Evolutionary conservation across 140 eudicot genomes (phyloP), one percentile per base, ranked within the genome.

Genomic region (Cichorium intybus): DNA sequence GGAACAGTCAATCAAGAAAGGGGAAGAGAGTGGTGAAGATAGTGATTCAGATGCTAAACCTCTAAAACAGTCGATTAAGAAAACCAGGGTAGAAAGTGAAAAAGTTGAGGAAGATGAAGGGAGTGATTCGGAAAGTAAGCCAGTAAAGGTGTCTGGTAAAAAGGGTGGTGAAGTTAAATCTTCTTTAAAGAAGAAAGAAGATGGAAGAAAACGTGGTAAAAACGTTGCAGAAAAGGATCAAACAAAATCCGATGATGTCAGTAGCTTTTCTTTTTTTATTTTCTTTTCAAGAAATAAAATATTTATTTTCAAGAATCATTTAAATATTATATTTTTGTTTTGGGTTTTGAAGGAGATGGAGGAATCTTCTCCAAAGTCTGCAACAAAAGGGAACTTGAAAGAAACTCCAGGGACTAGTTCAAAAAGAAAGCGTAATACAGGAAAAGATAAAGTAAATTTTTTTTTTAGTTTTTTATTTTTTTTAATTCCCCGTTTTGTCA

Each of bases 361-460:
- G 74, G 75, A 46, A 20, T 17, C 78, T 67, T 77, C 95, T 24
- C 80, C 80, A 3, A 82, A 74, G 64, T 56, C 87, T 22, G 47
- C 82, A 10, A 5, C 54, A 58, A 87, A 87, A 74, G 78, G 31
- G 26, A 45, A 49, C 39, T 7, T 35, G 10, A 87, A 75, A 35
- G 78, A 84, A 69, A 75, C 85, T 20, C 62, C 91, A 6, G 78
- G 37, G 28, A 60, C 35, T 6, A 72, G 68, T 75, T 62, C 87
- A 51, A 91, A 91, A 86, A 75, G 96, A 46, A 87, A 87, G 74
- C 84, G 82, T 37, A 56, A 77, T 15, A 50, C 85, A 16, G 85
- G 70, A 71, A 69, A 69, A 53, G 77, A 69, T 28, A 79, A 82
- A 37, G 95, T 90, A 69, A 55, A 53, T 68, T 10, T 43, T 39